These are phyloP conservation scores for Rhinocladiella mackenziei DNA, from an alignment of 2,329 filamentous ascomycete species.

Conservation along the genomic window DNA sequence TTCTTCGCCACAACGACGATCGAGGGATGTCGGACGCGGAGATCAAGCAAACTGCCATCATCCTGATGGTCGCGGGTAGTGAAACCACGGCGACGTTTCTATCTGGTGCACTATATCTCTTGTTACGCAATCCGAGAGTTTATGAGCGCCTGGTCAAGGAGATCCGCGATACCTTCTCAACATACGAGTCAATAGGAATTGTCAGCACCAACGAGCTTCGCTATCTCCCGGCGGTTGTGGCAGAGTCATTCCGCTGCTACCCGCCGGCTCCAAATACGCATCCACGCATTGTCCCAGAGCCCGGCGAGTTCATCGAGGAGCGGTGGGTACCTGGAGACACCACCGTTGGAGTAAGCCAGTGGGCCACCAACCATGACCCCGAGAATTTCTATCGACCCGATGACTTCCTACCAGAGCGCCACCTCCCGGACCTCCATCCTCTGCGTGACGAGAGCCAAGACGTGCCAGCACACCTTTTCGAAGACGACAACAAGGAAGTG, in stretches of 20 bases:
- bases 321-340: constrained; percentile 3
- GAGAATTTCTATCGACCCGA: constrained; percentile 3
- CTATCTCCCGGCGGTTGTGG: constrained; percentile 46
- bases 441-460: neutral
- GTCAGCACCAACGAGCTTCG: constrained; percentile 34
- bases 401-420: constrained; percentile 11
- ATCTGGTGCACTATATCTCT: constrained; percentile 27
- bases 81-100: constrained; percentile 30
- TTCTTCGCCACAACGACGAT: constrained; percentile 15
- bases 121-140: constrained; percentile 26
- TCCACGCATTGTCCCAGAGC: constrained; percentile 9
- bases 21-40: constrained; percentile 22
- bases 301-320: neutral
- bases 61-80: constrained; percentile 29
- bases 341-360: constrained; percentile 1
- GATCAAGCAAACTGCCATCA: constrained; percentile 10
- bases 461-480: neutral
- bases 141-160: constrained; percentile 29
- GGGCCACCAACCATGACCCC: constrained; percentile 1
- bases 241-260: constrained; percentile 47
- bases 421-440: neutral
- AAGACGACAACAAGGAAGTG: neutral
- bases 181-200: no score
- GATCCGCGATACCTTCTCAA: no score
- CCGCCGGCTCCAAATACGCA: constrained; percentile 38